Conservation (phyloP, 768 basidiomycete species). For the Megacollybia marginata region DNA sequence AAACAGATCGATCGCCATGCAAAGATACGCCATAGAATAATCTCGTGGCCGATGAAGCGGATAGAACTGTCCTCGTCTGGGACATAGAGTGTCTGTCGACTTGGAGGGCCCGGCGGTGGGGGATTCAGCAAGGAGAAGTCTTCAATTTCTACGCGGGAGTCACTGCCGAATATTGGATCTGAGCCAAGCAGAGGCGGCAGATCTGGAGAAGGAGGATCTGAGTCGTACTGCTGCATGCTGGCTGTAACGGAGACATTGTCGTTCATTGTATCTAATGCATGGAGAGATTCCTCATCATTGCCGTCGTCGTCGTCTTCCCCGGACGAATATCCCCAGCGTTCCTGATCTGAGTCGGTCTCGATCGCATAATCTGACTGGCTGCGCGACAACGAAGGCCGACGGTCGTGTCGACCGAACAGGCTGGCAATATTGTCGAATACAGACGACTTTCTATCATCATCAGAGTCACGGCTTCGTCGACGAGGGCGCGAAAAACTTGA, state of each 20-base stretch:
- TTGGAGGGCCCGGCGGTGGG: conserved; percentile 78
- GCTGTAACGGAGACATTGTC: conserved; percentile 42
- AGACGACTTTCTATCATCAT: background rate
- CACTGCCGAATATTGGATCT: conserved; percentile 80
- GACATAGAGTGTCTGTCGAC: conserved; percentile 79
- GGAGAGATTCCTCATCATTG: conserved; percentile 30
- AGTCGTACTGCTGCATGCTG: conserved; percentile 61
- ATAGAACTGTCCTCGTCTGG: conserved; percentile 87
- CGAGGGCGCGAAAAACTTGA: conserved; percentile 39
- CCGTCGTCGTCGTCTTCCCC: conserved; percentile 65
- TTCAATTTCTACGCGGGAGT: conserved; percentile 78
- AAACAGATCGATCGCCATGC: conserved; percentile 70
- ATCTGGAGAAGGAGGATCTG: conserved; percentile 57
- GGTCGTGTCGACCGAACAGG: conserved; percentile 18
- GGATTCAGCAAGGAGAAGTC: conserved; percentile 52
- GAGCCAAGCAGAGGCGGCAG: conserved; percentile 57
- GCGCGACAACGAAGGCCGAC: conserved; percentile 12
- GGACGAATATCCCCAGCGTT: conserved; percentile 87
- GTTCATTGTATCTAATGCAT: conserved; percentile 21
- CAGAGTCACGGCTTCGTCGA: conserved; percentile 35
- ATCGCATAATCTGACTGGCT: conserved; percentile 5
- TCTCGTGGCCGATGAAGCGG: conserved; percentile 81
- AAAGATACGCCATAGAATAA: conserved; percentile 49
- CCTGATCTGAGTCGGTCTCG: conserved; percentile 15
- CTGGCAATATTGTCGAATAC: too few species aligned